Percentiles rank a stretch among this genome's conserved stretches.
Conservation (phyloP, 495 filamentous ascomycete genomes). For the Hypoxylon fragiforme region DNA sequence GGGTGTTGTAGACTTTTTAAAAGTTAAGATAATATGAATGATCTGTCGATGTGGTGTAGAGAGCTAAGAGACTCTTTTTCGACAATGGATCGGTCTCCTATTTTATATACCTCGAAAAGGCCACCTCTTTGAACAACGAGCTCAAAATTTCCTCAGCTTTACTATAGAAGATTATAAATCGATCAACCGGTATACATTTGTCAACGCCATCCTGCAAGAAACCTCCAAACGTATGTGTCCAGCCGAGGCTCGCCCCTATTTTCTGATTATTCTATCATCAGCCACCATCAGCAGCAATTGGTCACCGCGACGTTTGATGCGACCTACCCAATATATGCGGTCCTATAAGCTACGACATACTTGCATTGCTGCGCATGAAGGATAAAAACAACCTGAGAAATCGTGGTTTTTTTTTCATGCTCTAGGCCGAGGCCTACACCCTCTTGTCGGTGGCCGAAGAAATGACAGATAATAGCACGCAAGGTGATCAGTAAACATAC, state of each 20-base stretch:
- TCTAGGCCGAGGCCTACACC: no score
- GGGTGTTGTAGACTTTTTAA: no score
- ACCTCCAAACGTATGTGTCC: neutral
- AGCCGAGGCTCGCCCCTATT: slow-evolving; percentile 2
- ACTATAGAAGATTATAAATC: no score
- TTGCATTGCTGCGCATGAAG: no score
- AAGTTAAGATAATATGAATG: slow-evolving; percentile 7
- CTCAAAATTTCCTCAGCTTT: no score
- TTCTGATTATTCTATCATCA: slow-evolving; percentile 34
- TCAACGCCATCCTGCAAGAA: neutral
- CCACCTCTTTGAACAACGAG: no score
- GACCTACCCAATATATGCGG: neutral
- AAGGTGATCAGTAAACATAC: slow-evolving; percentile 6
- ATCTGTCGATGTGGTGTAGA: neutral
- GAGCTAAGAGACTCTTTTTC: no score
- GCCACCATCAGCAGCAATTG: slow-evolving; percentile 16
- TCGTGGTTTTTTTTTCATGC: neutral
- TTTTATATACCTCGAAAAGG: slow-evolving; percentile 11
- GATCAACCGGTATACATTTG: neutral
- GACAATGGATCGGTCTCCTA: neutral
- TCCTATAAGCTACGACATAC: neutral
- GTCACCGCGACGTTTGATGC: neutral
- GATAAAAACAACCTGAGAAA: neutral
- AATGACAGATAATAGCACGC: no score
- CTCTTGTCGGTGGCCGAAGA: no score